Percentiles rank a stretch among this genome's conserved stretches.
Conservation (phyloP, 805 yeast species). For the Diddensiella santjacobensis region DNA sequence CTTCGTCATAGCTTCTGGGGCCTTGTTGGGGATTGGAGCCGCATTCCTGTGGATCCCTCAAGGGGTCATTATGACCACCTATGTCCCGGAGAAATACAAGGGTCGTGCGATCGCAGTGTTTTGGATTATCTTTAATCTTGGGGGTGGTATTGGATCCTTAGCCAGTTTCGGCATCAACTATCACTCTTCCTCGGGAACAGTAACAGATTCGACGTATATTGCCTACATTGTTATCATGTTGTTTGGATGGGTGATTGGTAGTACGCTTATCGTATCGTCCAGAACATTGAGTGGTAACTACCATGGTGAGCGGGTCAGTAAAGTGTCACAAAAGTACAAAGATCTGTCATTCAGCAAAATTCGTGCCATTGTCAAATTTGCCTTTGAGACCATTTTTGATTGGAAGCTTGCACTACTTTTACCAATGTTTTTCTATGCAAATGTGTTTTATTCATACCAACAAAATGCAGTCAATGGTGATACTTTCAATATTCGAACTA, state of each 20-base stretch:
- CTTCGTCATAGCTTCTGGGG: constrained; percentile 55
- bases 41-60: constrained; percentile 57
- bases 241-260: constrained; percentile 40
- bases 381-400: constrained; percentile 12
- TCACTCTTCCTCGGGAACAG: constrained; percentile 36
- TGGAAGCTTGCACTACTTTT: constrained; percentile 34
- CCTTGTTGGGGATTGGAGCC: constrained; percentile 54
- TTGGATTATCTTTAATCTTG: constrained; percentile 60
- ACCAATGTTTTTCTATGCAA: constrained; percentile 61
- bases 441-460: constrained; percentile 64
- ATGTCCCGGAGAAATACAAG: constrained; percentile 48
- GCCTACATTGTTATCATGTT: constrained; percentile 54
- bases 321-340: constrained; percentile 9
- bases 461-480: constrained; percentile 55
- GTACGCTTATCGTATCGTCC: constrained; percentile 18
- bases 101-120: constrained; percentile 53
- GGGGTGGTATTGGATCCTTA: constrained; percentile 57
- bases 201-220: constrained; percentile 49
- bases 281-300: constrained; percentile 11
- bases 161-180: constrained; percentile 54
- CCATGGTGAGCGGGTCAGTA: constrained; percentile 17
- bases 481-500: constrained; percentile 53
- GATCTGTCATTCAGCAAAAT: constrained; percentile 14
- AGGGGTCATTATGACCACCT: constrained; percentile 52
- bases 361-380: constrained; percentile 11